Evolutionary conservation across 345 rosid genomes (phyloP).

Genomic region (Limnanthes douglasii): DNA sequence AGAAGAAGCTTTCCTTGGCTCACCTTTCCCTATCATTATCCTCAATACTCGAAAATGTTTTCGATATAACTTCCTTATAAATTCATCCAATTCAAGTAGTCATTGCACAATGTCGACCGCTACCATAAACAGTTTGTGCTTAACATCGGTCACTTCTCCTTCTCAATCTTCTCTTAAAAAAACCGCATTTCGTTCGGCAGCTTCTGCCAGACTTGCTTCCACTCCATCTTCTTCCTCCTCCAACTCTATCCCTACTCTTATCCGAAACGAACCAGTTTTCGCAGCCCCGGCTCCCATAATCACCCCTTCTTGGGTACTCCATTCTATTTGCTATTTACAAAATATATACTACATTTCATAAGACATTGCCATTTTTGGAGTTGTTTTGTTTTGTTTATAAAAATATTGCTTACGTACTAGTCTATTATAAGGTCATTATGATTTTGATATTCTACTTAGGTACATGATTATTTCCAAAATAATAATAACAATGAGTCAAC

Average conservation of each 20-base stretch:
- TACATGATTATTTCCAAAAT: too few species aligned
- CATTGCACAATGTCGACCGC: conserved; percentile 87
- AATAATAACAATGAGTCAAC: too few species aligned
- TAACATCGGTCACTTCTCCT: conserved; percentile 31
- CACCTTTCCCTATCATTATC: too few species aligned
- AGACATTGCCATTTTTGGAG: too few species aligned
- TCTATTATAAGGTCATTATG: too few species aligned
- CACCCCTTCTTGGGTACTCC: conserved; percentile 35
- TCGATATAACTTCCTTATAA: too few species aligned
- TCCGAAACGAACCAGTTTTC: conserved; percentile 62
- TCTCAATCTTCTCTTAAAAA: conserved; percentile 23
- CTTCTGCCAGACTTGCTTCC: conserved; percentile 30
- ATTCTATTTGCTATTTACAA: not conserved
- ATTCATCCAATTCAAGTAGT: too few species aligned
- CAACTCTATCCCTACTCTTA: conserved; percentile 37
- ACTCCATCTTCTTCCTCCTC: conserved; percentile 12
- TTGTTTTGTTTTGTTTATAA: too few species aligned
- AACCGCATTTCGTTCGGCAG: conserved; percentile 21
- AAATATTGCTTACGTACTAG: too few species aligned
- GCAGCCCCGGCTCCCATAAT: conserved; percentile 58
- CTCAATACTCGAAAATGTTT: too few species aligned
- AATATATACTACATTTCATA: conserved; percentile 8
- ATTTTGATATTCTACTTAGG: too few species aligned
- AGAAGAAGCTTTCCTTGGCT: too few species aligned
- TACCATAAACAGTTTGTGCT: conserved; percentile 46